These are phyloP conservation scores for Voacanga thouarsii DNA, from an alignment of 257 asterid genomes.

Conservation along the genomic window DNA sequence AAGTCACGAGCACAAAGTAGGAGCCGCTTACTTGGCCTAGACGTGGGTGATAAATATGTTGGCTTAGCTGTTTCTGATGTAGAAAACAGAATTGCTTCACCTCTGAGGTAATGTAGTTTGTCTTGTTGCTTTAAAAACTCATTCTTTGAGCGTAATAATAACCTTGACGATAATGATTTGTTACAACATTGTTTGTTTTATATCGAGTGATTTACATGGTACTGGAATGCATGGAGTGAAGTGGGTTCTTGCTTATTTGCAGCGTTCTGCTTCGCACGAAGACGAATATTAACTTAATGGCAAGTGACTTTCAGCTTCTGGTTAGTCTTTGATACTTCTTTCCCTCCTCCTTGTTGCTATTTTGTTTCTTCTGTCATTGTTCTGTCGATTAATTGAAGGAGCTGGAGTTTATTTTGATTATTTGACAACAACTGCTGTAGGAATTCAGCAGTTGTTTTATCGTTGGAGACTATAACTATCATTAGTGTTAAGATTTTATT, in stretches of 20 bases:
- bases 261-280: conserved; percentile 74
- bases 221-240: conserved; percentile 13
- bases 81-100: conserved; percentile 59
- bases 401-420: not conserved
- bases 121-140: not conserved
- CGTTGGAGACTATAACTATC: not conserved
- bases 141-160: not conserved
- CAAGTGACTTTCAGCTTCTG: conserved; percentile 60
- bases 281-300: conserved; percentile 61
- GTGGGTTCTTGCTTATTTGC: conserved; percentile 30
- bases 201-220: not conserved
- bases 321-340: conserved; percentile 36
- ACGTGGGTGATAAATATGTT: conserved; percentile 86
- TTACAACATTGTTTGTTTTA: not conserved
- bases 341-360: not conserved
- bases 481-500: not conserved
- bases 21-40: conserved; percentile 77
- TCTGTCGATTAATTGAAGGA: not conserved
- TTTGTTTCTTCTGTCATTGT: not conserved
- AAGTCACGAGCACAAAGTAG: conserved; percentile 40
- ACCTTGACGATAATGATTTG: not conserved
- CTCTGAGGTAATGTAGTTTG: conserved; percentile 51
- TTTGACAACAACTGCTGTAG: not conserved
- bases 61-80: conserved; percentile 83
- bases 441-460: not conserved